Percentiles rank a stretch among this genome's conserved stretches.
Conservation (phyloP, 208 protist genomes). For the Ichthyophonus hoferi region DNA sequence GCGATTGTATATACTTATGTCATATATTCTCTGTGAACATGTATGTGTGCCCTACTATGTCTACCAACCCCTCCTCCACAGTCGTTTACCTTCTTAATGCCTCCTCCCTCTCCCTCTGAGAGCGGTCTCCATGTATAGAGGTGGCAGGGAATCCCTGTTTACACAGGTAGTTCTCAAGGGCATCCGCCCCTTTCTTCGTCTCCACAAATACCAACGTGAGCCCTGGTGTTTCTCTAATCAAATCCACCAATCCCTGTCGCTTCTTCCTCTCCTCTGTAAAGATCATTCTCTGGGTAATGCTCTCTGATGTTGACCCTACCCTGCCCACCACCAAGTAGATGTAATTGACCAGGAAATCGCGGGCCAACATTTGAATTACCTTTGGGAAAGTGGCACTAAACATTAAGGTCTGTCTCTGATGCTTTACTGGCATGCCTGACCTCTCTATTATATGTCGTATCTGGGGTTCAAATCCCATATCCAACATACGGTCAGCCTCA, state of each 20-base stretch:
- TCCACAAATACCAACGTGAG: slow-evolving; percentile 79
- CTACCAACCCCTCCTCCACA: no score
- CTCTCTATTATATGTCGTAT: slow-evolving; percentile 87
- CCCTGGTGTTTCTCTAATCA: slow-evolving; percentile 4
- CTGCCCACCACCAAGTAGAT: slow-evolving; percentile 93
- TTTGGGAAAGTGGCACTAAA: slow-evolving; percentile 97
- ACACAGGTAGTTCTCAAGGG: slow-evolving; percentile 66
- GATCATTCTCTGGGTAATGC: slow-evolving; percentile 35
- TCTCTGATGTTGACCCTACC: slow-evolving; percentile 80
- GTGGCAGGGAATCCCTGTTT: slow-evolving; percentile 74
- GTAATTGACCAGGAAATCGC: slow-evolving; percentile 90
- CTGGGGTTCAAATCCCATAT: slow-evolving; percentile 95
- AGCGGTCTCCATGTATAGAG: slow-evolving; percentile 88
- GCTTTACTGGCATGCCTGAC: slow-evolving; percentile 66
- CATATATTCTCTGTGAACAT: no score
- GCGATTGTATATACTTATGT: no score
- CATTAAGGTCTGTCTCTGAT: slow-evolving; percentile 90
- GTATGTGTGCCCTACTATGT: no score
- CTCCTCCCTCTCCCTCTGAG: slow-evolving; percentile 73
- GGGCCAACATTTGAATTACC: slow-evolving; percentile 91
- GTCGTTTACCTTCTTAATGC: slow-evolving; percentile 67
- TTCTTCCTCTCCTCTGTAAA: neutral
- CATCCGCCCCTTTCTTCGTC: slow-evolving; percentile 89
- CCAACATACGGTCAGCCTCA: slow-evolving; percentile 96
- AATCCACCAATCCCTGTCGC: neutral